phyloP scores from a whole-genome alignment of 179 eudicot species.

The Kewa caespitosa region DNA sequence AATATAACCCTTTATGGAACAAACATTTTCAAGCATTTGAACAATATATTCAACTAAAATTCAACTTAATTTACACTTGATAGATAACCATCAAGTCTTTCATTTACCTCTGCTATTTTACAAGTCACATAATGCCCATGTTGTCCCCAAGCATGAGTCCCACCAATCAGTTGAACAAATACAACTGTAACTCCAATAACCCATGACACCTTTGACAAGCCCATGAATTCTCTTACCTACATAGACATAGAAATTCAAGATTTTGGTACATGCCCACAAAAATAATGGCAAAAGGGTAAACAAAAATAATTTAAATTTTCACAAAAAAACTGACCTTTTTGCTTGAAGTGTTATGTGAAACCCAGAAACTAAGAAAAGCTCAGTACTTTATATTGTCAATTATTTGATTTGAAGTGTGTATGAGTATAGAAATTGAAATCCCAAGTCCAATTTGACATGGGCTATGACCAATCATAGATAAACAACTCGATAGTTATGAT shows the following conservation, averaged over 20 bases:
- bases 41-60: neutral
- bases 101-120: constrained; percentile 68
- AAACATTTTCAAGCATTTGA: neutral
- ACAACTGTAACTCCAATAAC: constrained; percentile 33
- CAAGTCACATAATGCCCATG: constrained; percentile 68
- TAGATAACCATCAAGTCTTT: neutral
- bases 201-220: neutral
- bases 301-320: neutral
- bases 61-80: neutral
- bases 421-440: neutral
- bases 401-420: neutral
- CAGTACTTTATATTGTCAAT: neutral
- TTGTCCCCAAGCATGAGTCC: constrained; percentile 63
- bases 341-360: neutral
- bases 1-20: neutral
- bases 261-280: neutral
- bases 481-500: too few species aligned
- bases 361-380: neutral
- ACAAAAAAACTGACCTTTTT: neutral
- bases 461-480: neutral
- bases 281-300: neutral
- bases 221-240: neutral
- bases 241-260: neutral
- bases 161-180: constrained; percentile 41
- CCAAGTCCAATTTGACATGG: neutral